Evolutionary conservation across 768 basidiomycete genomes (phyloP).

Genomic region (Rhodotorula diobovata): DNA sequence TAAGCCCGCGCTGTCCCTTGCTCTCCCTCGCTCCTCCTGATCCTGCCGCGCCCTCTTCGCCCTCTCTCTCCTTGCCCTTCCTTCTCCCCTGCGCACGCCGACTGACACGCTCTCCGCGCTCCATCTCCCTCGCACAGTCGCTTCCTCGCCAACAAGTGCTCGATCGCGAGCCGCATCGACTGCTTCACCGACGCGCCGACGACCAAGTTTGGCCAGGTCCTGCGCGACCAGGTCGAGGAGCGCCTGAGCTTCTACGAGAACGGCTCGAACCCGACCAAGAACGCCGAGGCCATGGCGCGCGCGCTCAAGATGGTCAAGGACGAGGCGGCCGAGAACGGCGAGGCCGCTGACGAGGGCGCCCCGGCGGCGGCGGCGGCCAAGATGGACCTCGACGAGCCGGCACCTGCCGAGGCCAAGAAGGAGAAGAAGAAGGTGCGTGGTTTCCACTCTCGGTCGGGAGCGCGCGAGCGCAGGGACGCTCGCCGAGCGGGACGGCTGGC

Average conservation of each 20-base stretch:
- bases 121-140: constrained; percentile 44
- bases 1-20: too few species aligned
- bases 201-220: constrained; percentile 88
- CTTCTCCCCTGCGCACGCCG: neutral
- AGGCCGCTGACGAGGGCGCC: constrained; percentile 3
- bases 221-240: constrained; percentile 90
- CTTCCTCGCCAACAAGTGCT: constrained; percentile 98
- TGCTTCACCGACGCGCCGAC: constrained; percentile 76
- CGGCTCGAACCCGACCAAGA: constrained; percentile 75
- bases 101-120: constrained; percentile 37
- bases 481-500: too few species aligned
- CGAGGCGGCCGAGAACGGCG: constrained; percentile 26
- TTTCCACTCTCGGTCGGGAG: too few species aligned
- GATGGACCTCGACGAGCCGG: constrained; percentile 14
- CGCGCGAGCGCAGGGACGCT: neutral
- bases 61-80: neutral
- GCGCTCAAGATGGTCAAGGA: constrained; percentile 27
- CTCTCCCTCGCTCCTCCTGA: neutral
- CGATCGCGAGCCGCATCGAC: constrained; percentile 93
- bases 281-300: constrained; percentile 33
- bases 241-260: constrained; percentile 90
- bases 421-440: constrained; percentile 16
- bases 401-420: constrained; percentile 32
- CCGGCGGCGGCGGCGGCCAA: neutral
- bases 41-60: too few species aligned